These are phyloP conservation scores for Fusarium siculi DNA, from an alignment of 2,329 filamentous ascomycete genomes.

Conservation along the genomic window DNA sequence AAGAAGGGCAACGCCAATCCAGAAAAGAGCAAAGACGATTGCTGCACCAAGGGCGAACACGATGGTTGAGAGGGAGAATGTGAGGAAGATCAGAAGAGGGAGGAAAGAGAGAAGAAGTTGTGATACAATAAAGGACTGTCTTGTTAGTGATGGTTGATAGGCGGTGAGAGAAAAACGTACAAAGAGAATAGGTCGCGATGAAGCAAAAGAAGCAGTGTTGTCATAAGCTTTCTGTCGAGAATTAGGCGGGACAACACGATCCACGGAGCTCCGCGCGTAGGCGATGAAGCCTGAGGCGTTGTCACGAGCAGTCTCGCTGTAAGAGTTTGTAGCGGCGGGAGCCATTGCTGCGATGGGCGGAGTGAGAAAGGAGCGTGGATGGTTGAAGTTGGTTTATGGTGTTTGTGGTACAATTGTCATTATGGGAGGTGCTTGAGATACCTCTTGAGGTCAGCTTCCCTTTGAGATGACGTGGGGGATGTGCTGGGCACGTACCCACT, in stretches of 20 bases:
- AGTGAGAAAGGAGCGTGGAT: background rate
- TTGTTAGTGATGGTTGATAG: background rate
- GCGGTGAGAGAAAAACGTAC: constrained; percentile 56
- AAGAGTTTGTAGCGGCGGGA: constrained; percentile 16
- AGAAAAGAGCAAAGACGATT: constrained; percentile 74
- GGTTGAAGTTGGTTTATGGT: background rate
- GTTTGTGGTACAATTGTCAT: constrained; percentile 8
- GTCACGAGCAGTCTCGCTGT: constrained; percentile 45
- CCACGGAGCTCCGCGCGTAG: constrained; percentile 57
- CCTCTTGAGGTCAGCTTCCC: background rate
- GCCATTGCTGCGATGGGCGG: constrained; percentile 7
- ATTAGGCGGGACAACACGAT: constrained; percentile 67
- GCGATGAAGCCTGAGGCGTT: constrained; percentile 51
- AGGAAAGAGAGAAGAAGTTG: constrained; percentile 74
- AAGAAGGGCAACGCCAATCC: constrained; percentile 72
- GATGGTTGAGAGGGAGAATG: constrained; percentile 72
- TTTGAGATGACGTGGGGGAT: constrained; percentile 29
- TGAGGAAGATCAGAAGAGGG: constrained; percentile 74
- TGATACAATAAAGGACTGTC: constrained; percentile 72
- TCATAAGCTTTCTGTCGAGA: constrained; percentile 68
- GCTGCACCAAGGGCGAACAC: constrained; percentile 71
- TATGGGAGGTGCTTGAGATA: background rate
- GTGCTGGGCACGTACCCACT: constrained; percentile 13
- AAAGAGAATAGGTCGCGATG: constrained; percentile 74
- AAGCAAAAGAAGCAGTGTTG: constrained; percentile 65